phyloP scores from a whole-genome alignment of 2,329 filamentous ascomycete genomes.

The Fusarium sublunatum region DNA sequence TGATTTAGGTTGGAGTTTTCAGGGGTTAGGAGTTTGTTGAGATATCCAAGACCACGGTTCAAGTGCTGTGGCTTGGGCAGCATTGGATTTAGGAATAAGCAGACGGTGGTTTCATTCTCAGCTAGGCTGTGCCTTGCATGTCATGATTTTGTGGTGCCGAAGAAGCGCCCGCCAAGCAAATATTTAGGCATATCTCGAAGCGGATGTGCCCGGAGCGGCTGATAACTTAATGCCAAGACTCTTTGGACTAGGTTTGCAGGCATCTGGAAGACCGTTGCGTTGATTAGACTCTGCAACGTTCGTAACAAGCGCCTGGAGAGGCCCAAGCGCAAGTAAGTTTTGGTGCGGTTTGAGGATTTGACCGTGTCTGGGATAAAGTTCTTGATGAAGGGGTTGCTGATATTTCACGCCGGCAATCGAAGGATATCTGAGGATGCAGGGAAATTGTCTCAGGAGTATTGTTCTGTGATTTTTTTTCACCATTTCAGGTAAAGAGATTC shows the following conservation, averaged over 20 bases:
- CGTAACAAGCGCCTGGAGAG: slow-evolving; percentile 4
- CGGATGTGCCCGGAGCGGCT: neutral
- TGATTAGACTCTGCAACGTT: slow-evolving; percentile 14
- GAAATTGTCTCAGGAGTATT: neutral
- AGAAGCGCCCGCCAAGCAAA: neutral
- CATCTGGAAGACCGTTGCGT: slow-evolving; percentile 1
- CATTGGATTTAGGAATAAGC: neutral
- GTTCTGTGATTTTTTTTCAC: neutral
- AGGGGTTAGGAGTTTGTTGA: slow-evolving; percentile 7
- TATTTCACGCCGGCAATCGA: neutral
- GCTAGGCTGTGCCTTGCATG: slow-evolving; percentile 2
- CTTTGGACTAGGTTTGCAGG: neutral
- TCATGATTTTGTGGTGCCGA: neutral
- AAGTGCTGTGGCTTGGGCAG: neutral
- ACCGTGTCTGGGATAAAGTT: neutral
- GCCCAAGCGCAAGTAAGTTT: neutral
- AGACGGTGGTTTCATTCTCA: slow-evolving; percentile 1
- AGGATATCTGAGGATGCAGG: neutral
- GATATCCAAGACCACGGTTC: neutral
- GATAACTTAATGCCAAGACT: slow-evolving; percentile 17
- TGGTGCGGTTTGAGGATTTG: neutral
- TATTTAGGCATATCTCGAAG: neutral
- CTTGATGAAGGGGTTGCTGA: neutral
- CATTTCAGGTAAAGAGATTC: slow-evolving; percentile 1
- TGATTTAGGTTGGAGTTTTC: slow-evolving; percentile 7